phyloP scores from a whole-genome alignment of 2,329 filamentous ascomycete genomes.

The Colletotrichum chrysophilum region DNA sequence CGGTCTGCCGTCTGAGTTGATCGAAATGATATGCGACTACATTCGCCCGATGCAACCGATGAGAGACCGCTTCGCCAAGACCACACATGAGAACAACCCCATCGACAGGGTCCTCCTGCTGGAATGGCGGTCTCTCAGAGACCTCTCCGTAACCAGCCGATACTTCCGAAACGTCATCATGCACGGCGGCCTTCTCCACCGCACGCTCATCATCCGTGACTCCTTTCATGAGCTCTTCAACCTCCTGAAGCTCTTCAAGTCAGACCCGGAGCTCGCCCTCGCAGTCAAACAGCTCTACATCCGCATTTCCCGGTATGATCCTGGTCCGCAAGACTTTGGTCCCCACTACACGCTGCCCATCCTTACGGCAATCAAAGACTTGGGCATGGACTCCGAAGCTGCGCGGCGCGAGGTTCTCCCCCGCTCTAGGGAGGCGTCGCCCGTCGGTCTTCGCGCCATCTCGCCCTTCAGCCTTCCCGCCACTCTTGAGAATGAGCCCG shows the following conservation, averaged over 20 bases:
- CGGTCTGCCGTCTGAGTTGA: not conserved
- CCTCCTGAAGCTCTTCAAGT: not conserved
- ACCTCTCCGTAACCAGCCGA: not conserved
- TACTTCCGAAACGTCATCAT: not conserved
- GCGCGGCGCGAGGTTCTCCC: too few relatives aligned
- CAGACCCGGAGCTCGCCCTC: not conserved
- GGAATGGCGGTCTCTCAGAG: not conserved
- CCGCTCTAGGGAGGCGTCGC: too few relatives aligned
- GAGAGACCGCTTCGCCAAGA: not conserved
- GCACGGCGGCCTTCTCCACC: not conserved
- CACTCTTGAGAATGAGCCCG: too few relatives aligned
- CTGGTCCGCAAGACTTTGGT: not conserved
- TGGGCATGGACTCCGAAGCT: not conserved
- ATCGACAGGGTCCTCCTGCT: not conserved
- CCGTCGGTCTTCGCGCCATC: too few relatives aligned
- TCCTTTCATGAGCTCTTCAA: not conserved
- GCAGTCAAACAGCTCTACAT: not conserved
- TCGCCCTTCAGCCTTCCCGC: too few relatives aligned
- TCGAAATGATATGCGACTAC: not conserved
- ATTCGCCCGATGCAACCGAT: not conserved
- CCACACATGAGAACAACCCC: not conserved
- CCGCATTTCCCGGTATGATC: fast-evolving
- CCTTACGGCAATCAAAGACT: fast-evolving
- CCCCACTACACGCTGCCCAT: not conserved
- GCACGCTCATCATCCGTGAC: not conserved